Base-by-base conservation (phyloP, 371 early-diverging fungal genomes). In the Chytridium lagenaria region DNA sequence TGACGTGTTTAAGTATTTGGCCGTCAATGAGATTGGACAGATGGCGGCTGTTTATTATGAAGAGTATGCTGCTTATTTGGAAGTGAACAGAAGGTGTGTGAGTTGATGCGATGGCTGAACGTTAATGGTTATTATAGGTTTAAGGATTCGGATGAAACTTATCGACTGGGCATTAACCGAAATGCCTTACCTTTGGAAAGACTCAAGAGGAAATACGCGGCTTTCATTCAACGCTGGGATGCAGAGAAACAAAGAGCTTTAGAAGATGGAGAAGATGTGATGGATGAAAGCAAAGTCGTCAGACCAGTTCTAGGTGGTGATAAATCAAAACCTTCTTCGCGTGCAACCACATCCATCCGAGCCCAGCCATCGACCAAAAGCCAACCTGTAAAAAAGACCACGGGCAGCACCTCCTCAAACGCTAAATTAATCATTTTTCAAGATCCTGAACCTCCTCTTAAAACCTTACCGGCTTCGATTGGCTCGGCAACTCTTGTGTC, bases 1-100 rank as follows among this genome's bases (percentile, higher is more conserved):
- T 0, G 89, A 91, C 0, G 84, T 95, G 3, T 95, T 90, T 77
- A 83, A 83, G 71, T 92, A 88, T 59, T 81, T 96, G 64, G 73
- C 86, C 38, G 74, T 81, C 19, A 90, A 94, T 59, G 80, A 79
- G 7, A 94, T 96, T 69, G 97, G 95, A 0, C 78, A 81, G 30
- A 75, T 80, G 26, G 72, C 88, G 19, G 87, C 93, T 0, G 67
- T 89, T 28, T 91, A 85, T 64, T 96, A 96, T 74, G 91, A 92
- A 69, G 92, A 92, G 52, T 93, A 94, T 71, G 93, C 92, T 0
- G 81, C 75, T 28, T 78, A 85, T 28, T 69, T 91, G 59, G 93
- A 94, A 75, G 57, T 74, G 0, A 38, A 50, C 16, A 72, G 81
- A 30, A 87, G 85, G 86, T 90, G 75, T 61, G 81, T 51, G 16